phyloP scores from a whole-genome alignment of 192 early-diverging fungal species.

The Linnemannia hyalina region DNA sequence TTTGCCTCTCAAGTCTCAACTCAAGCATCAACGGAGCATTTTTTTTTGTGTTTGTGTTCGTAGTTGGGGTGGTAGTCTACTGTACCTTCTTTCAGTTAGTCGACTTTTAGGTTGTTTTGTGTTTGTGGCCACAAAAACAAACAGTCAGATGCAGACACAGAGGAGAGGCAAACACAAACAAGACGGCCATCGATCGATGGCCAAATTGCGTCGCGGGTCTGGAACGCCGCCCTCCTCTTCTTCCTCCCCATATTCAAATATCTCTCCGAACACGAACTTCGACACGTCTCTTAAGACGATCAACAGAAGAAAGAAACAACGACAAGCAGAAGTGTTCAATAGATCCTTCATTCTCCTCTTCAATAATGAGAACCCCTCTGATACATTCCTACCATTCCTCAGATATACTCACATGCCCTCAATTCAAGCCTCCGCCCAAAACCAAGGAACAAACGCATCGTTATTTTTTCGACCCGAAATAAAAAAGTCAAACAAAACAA shows the following conservation, averaged over 20 bases:
- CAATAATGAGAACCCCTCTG: too few relatives aligned
- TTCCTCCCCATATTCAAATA: background rate
- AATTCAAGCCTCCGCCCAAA: background rate
- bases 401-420: background rate
- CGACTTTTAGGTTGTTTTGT: background rate
- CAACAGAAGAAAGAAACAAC: background rate
- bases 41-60: background rate
- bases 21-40: background rate
- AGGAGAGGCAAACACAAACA: background rate
- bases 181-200: background rate
- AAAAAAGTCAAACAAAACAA: too few relatives aligned
- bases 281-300: background rate
- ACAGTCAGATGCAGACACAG: background rate
- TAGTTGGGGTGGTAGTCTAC: background rate
- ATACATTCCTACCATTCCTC: background rate
- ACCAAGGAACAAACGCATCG: background rate
- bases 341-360: background rate
- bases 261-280: background rate
- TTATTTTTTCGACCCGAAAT: background rate
- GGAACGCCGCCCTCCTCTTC: background rate
- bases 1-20: background rate
- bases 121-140: background rate
- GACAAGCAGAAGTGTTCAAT: background rate
- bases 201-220: background rate
- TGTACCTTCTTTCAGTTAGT: background rate